phyloP scores from a whole-genome alignment of 2,329 filamentous ascomycete species.

The Colletotrichum sidae region DNA sequence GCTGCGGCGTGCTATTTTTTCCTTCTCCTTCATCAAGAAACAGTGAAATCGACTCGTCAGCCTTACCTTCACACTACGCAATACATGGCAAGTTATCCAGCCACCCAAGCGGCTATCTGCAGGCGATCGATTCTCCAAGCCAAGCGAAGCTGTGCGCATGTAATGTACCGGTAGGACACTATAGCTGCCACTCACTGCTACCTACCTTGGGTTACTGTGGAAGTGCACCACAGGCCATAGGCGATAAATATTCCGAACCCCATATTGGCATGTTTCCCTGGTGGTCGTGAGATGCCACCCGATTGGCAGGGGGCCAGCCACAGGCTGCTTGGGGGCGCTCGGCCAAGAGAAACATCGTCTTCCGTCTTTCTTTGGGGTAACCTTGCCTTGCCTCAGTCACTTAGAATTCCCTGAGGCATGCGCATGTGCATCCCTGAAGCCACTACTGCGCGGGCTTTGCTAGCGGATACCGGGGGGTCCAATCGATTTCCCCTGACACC shows the following conservation, averaged over 20 bases:
- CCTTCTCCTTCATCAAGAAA: too few relatives aligned
- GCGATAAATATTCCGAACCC: constrained; percentile 10
- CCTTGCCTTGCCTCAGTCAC: too few relatives aligned
- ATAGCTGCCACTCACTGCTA: too few relatives aligned
- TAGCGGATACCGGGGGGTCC: neutral
- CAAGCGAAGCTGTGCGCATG: neutral
- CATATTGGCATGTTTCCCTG: constrained; percentile 20
- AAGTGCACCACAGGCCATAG: too few relatives aligned
- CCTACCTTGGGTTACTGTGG: too few relatives aligned
- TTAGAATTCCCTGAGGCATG: too few relatives aligned
- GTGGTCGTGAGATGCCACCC: constrained; percentile 1
- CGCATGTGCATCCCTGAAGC: neutral
- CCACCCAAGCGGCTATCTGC: constrained; percentile 16
- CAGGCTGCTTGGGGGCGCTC: constrained; percentile 15
- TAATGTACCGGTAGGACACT: neutral
- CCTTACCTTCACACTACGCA: neutral
- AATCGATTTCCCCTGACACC: constrained; percentile 13
- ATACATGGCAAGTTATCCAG: neutral
- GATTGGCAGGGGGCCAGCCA: constrained; percentile 13
- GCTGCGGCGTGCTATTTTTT: too few relatives aligned
- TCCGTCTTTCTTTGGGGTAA: too few relatives aligned
- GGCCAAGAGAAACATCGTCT: constrained; percentile 21
- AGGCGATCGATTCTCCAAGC: neutral
- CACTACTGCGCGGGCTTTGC: neutral
- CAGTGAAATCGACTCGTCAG: constrained; percentile 2